Conservation (phyloP, 345 rosid genomes). For the Salix caprea region DNA sequence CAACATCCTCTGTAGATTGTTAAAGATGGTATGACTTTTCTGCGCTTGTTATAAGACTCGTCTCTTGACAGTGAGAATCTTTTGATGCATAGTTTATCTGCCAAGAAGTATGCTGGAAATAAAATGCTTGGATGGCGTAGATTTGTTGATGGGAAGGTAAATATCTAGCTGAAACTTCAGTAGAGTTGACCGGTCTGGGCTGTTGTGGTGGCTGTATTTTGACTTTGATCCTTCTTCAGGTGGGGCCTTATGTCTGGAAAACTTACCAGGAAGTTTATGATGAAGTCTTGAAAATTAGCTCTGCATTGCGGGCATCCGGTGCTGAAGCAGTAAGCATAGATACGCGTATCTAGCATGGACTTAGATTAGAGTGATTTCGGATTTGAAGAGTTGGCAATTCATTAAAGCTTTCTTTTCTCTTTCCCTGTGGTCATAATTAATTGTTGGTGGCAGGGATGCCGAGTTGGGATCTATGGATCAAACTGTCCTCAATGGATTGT, state of each 20-base stretch:
- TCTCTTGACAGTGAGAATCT: not conserved
- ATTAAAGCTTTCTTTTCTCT: not conserved
- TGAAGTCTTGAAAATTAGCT: slow-evolving; percentile 73
- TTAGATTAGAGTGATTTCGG: not conserved
- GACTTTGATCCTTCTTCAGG: slow-evolving; percentile 28
- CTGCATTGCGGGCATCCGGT: slow-evolving; percentile 73
- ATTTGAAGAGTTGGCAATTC: not conserved
- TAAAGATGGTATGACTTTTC: too few species aligned
- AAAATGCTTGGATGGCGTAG: slow-evolving; percentile 93
- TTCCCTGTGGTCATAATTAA: not conserved
- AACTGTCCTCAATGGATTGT: slow-evolving; percentile 95
- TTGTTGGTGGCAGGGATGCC: slow-evolving; percentile 51
- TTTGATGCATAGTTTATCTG: slow-evolving; percentile 50
- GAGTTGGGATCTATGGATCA: slow-evolving; percentile 83
- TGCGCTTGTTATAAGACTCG: too few species aligned
- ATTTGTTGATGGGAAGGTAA: slow-evolving; percentile 66
- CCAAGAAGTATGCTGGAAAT: slow-evolving; percentile 50
- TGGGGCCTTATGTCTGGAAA: slow-evolving; percentile 89
- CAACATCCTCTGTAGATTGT: too few species aligned
- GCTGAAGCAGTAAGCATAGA: slow-evolving; percentile 68
- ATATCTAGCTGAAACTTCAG: not conserved
- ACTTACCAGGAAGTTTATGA: slow-evolving; percentile 73
- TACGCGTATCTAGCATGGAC: not conserved
- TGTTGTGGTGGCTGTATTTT: not conserved
- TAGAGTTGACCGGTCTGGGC: not conserved